Base-by-base conservation (phyloP, 106 monocot genomes). In the Triglochin maritima region DNA sequence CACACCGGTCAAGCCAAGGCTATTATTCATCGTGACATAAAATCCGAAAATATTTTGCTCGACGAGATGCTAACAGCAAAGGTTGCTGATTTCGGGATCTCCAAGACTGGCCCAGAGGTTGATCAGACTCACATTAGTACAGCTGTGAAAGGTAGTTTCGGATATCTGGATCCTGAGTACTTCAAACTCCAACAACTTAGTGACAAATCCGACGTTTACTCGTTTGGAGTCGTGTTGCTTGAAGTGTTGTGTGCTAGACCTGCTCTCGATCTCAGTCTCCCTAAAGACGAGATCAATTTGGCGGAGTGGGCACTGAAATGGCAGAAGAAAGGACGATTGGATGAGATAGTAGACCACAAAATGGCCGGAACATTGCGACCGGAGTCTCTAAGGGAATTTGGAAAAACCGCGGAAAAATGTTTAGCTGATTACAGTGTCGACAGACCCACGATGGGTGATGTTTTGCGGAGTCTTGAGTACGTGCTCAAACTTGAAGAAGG, bases 31-130 rank as follows among this genome's bases (percentile, higher is more conserved):
- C 29, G 29, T 29, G 29, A 29, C 1, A 1, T 29, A 1, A 29
- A 29, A 29, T 29, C 29, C 29, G 29, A 0, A 0, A 29, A 76
- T n/a, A 76, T 76, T 17, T 49, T 76, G 16, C 69, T 76, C 59
- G 76, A 60, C 52, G 42, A 52, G 8, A 47, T 0, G 0, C 29
- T 29, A 0, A 29, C 1, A 1, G 29, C 29, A 29, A 29, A 29
- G 29, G 29, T 75, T 7, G 47, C 67, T 6, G 74, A 75, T 51
- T 75, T 67, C 29, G 74, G 74, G 2, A 59, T 75, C 0, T 75
- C 49, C 7, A 47, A 53, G 48, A 12, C 44, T 41, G 47, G 43
- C 10, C 67, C 67, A 2, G 29, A 29, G 29, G 3, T 53, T 13
- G 44, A 54, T 7, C 5, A 67, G 12, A 43, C 6, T 3, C 67